Evolutionary conservation across 331 rosid species (phyloP).

Genomic region (Quercus phellos): DNA sequence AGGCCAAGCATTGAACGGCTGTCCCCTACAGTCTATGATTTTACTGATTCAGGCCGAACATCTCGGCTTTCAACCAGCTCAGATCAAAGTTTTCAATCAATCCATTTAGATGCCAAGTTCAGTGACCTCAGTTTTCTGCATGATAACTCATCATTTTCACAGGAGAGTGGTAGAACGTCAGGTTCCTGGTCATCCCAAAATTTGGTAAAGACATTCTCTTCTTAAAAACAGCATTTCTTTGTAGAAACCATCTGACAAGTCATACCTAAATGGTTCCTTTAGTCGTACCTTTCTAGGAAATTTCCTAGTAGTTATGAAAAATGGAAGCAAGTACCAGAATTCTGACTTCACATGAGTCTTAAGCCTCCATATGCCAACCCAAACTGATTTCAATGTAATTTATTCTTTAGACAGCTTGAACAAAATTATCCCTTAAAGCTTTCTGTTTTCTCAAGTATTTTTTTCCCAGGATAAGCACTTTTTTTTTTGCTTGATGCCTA

Average conservation of each 20-base stretch:
- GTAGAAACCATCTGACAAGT: neutral
- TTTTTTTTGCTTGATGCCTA: no score
- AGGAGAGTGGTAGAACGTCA: constrained; percentile 50
- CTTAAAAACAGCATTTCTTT: neutral
- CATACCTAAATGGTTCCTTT: no score
- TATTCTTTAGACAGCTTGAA: no score
- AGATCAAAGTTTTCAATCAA: constrained; percentile 59
- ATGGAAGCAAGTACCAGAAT: no score
- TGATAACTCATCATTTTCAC: constrained; percentile 44
- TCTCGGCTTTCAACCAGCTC: constrained; percentile 63
- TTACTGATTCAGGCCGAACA: constrained; percentile 42
- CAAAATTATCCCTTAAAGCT: no score
- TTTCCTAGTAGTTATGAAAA: no score
- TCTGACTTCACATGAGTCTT: no score
- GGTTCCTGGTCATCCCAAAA: constrained; percentile 63
- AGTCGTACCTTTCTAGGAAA: no score
- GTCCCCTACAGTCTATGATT: constrained; percentile 53
- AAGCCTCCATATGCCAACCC: no score
- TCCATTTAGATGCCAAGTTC: constrained; percentile 33
- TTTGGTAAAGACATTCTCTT: constrained; percentile 43
- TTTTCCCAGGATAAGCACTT: no score
- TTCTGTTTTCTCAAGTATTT: no score
- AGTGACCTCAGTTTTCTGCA: constrained; percentile 33
- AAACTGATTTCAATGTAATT: no score
- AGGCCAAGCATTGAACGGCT: constrained; percentile 66